Conservation (phyloP, 2,329 filamentous ascomycete species). For the Xylariales sp. region DNA sequence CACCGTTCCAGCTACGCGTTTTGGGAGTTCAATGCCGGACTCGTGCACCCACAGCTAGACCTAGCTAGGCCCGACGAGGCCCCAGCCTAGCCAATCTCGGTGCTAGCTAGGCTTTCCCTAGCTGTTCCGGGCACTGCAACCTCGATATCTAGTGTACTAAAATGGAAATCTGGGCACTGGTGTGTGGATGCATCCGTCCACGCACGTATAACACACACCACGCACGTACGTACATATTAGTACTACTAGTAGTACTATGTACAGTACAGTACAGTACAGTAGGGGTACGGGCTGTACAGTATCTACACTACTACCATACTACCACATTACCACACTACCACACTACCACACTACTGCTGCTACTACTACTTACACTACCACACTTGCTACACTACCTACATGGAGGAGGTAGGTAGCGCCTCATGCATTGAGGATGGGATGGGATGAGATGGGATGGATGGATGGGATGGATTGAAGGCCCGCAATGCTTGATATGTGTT, state of each 20-base stretch:
- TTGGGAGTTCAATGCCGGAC: constrained; percentile 35
- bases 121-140: constrained; percentile 34
- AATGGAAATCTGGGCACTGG: constrained; percentile 39
- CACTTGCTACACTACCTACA: too few species aligned
- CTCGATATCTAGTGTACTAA: constrained; percentile 34
- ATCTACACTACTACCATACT: not conserved
- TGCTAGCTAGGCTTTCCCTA: constrained; percentile 23
- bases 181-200: constrained; percentile 46
- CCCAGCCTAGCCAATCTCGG: constrained; percentile 34
- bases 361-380: too few species aligned
- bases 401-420: constrained; percentile 11
- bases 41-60: constrained; percentile 22
- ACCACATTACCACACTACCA: too few species aligned
- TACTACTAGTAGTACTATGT: too few species aligned
- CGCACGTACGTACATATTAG: too few species aligned
- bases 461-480: constrained; percentile 34
- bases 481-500: constrained; percentile 44
- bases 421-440: constrained; percentile 44
- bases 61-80: constrained; percentile 18
- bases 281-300: not conserved
- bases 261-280: too few species aligned
- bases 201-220: not conserved
- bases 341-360: too few species aligned
- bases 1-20: constrained; percentile 39
- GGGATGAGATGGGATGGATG: too few species aligned